phyloP scores from a whole-genome alignment of 176 grass and related monocot genomes.

The Eragrostis nindensis region DNA sequence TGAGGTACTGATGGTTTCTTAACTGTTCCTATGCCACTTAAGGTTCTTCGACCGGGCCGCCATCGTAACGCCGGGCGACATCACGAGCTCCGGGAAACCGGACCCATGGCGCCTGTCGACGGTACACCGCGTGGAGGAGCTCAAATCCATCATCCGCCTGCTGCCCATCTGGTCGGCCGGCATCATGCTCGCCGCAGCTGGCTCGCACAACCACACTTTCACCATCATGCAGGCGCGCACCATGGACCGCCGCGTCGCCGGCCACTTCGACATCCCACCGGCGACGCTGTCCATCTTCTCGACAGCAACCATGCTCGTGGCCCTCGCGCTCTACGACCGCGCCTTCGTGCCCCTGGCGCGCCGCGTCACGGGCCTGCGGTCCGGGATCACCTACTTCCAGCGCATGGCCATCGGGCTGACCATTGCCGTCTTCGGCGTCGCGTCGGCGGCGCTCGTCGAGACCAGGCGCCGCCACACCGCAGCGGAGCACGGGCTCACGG shows the following conservation, averaged over 20 bases:
- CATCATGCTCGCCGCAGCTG: conserved; percentile 41
- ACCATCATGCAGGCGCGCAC: conserved; percentile 61
- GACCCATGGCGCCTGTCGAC: conserved; percentile 63
- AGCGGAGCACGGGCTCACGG: conserved; percentile 47
- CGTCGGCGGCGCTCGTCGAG: conserved; percentile 69
- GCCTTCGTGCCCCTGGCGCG: conserved; percentile 63
- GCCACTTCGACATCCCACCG: conserved; percentile 60
- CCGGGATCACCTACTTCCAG: conserved; percentile 81
- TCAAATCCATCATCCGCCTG: conserved; percentile 77
- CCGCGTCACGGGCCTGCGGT: conserved; percentile 51
- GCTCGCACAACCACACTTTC: conserved; percentile 54
- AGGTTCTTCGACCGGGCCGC: conserved; percentile 63
- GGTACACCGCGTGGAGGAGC: conserved; percentile 85
- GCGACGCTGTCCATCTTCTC: conserved; percentile 68
- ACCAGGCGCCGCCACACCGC: conserved; percentile 52
- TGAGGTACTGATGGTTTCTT: neutral
- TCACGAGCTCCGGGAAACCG: conserved; percentile 19
- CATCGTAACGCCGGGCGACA: conserved; percentile 51
- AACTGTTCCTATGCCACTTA: neutral
- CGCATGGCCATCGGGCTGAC: conserved; percentile 69
- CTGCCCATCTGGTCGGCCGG: conserved; percentile 79
- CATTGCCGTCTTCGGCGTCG: conserved; percentile 56
- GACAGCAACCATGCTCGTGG: conserved; percentile 36
- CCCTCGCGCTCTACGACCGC: conserved; percentile 71
- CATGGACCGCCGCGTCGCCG: conserved; percentile 64